Evolutionary conservation across 129 eudicot genomes (phyloP), one percentile per base, ranked within the genome.

Genomic region (Chrysanthemum lavandulifolium): DNA sequence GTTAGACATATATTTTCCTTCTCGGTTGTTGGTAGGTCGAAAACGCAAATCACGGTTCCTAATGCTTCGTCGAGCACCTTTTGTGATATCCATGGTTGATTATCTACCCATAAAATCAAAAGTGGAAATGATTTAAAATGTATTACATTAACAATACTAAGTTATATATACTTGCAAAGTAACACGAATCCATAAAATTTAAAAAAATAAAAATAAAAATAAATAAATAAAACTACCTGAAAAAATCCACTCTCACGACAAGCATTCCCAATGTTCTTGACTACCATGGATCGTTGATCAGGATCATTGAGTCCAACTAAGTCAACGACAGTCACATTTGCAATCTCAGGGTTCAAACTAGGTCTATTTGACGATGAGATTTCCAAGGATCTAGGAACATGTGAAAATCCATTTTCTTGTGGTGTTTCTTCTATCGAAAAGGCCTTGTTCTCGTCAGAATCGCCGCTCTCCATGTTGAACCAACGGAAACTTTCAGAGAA

Each of bases 61-160:
- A 90, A 67, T 3, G 90, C 96, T 59, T 74, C 86, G 19, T 87
- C 86, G 3, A 87, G 68, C n/a, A 82, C 82, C 10, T 72, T 53
- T 65, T 90, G 82, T 8, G 79, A 15, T 61, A 90, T 90, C 45
- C 96, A 60, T 90, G 93, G 67, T 90, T 85, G 4, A 29, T 74
- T 51, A 84, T 77, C 96, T 87, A 55, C 3, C 31, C 31, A 0
- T 5, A 29, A 29, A 29, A 29, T 29, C 31, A 29, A 29, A 29
- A 29, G 31, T 3, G 31, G 31, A 29, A 29, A 29, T 29, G 31
- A 29, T 29, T 29, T 29, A 29, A 29, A 29, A 29, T 3, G 31
- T 29, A 29, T 29, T 27, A 27, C 31, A 29, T 29, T 29, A 56
- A 15, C 8, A 56, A 6, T 11, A n/a, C 8, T 29, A 29, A 29